Evolutionary conservation across 306 rosid species (phyloP).

Genomic region (Argentina anserina): DNA sequence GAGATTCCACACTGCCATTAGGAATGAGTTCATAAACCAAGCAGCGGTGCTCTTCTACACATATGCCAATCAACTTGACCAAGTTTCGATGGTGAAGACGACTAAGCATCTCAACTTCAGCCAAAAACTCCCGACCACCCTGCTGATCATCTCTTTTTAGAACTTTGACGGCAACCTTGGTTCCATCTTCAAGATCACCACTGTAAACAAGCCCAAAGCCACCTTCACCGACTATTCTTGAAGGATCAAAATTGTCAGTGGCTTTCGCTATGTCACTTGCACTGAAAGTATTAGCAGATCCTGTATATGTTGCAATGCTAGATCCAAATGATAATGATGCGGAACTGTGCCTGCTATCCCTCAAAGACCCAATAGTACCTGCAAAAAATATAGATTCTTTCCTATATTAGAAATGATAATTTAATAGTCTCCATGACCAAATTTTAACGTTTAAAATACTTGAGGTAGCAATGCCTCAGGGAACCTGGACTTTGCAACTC

Average conservation of each 20-base stretch:
- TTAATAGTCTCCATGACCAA: not conserved
- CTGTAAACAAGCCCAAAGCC: conserved; percentile 93
- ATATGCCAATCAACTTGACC: conserved; percentile 91
- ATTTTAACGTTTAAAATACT: not conserved
- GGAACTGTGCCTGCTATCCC: conserved; percentile 56
- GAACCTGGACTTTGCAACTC: not conserved
- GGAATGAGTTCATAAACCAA: conserved; percentile 91
- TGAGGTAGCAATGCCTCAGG: not conserved
- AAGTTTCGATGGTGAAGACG: conserved; percentile 96
- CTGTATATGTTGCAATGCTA: conserved; percentile 72
- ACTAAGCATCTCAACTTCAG: conserved; percentile 99
- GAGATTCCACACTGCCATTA: conserved; percentile 96
- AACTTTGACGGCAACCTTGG: conserved; percentile 84
- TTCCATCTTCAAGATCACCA: conserved; percentile 75
- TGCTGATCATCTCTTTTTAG: conserved; percentile 91
- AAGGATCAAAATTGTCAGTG: conserved; percentile 57
- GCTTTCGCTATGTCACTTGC: conserved; percentile 69
- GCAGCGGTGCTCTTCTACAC: conserved; percentile 77
- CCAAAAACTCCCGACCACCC: conserved; percentile 90
- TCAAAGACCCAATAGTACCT: conserved; percentile 60
- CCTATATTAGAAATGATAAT: not conserved
- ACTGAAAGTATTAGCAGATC: conserved; percentile 87
- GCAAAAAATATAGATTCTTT: conserved; percentile 26
- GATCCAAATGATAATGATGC: conserved; percentile 76
- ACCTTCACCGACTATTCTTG: conserved; percentile 89